Conservation (phyloP, 1,139 yeast species). For the Hemisphaericaspora subhashii region DNA sequence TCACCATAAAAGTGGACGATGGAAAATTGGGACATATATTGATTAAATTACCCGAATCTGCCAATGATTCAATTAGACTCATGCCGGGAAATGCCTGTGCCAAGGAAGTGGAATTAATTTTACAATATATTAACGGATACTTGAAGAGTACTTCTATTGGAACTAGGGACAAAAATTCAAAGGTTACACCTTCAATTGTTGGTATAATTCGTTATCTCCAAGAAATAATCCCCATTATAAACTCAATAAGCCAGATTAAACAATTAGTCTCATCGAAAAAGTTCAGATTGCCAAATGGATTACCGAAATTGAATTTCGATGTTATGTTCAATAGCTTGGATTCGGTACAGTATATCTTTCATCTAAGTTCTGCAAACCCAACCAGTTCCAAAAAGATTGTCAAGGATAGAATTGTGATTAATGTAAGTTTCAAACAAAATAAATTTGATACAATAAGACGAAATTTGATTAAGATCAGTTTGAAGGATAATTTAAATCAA, state of each 20-base stretch:
- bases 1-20: conserved; percentile 32
- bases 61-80: conserved; percentile 19
- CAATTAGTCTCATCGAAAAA: conserved; percentile 12
- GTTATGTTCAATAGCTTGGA: conserved; percentile 33
- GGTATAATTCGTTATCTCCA: conserved; percentile 35
- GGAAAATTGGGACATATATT: conserved; percentile 23
- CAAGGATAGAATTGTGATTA: conserved; percentile 36
- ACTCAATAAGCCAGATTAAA: conserved; percentile 22
- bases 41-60: conserved; percentile 25
- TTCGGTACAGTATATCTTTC: conserved; percentile 33
- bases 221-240: conserved; percentile 31
- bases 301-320: conserved; percentile 34
- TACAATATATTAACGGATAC: conserved; percentile 16
- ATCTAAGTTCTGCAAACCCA: conserved; percentile 29
- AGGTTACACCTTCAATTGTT: conserved; percentile 23
- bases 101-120: conserved; percentile 8
- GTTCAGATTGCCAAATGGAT: conserved; percentile 30
- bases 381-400: conserved; percentile 32
- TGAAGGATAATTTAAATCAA: conserved; percentile 40
- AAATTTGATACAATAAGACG: conserved; percentile 27
- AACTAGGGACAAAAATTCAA: conserved; percentile 11
- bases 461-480: conserved; percentile 29
- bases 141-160: conserved; percentile 16
- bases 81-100: neutral
- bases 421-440: conserved; percentile 32